Evolutionary conservation across 371 early-diverging fungal species (phyloP).

Genomic region (Mortierella sp.): DNA sequence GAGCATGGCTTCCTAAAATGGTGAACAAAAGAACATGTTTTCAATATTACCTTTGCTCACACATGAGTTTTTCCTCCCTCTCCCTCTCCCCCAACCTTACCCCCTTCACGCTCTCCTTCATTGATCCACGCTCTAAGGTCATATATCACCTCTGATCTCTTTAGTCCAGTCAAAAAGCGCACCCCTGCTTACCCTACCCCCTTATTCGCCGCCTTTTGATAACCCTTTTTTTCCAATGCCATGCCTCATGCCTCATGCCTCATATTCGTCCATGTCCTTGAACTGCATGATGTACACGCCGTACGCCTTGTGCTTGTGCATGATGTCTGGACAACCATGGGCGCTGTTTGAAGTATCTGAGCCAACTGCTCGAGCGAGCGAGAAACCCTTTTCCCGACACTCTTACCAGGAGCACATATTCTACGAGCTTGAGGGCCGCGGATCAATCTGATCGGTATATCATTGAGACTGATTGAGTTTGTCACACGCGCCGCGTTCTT

Average conservation of each 20-base stretch:
- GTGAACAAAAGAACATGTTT: conserved; percentile 11
- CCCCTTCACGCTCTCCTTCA: not conserved
- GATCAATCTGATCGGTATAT: not conserved
- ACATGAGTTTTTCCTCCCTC: not conserved
- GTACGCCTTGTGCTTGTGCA: not conserved
- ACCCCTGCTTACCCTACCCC: no score
- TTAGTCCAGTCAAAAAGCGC: no score
- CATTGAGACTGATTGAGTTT: not conserved
- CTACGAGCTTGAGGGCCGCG: not conserved
- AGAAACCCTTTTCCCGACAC: not conserved
- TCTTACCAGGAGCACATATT: not conserved
- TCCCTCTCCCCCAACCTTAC: not conserved
- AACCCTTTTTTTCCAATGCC: no score
- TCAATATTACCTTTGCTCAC: not conserved
- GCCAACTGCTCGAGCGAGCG: not conserved
- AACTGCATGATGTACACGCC: no score
- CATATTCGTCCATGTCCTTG: no score
- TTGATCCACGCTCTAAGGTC: no score
- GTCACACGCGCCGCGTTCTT: not conserved
- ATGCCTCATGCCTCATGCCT: no score
- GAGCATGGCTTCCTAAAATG: conserved; percentile 30
- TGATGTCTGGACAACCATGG: not conserved
- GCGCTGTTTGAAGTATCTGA: not conserved
- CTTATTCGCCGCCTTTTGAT: no score
- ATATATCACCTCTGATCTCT: no score